Evolutionary conservation across 768 basidiomycete species (phyloP), one percentile per base, ranked within the genome.

Genomic region (Cyathus striatus): DNA sequence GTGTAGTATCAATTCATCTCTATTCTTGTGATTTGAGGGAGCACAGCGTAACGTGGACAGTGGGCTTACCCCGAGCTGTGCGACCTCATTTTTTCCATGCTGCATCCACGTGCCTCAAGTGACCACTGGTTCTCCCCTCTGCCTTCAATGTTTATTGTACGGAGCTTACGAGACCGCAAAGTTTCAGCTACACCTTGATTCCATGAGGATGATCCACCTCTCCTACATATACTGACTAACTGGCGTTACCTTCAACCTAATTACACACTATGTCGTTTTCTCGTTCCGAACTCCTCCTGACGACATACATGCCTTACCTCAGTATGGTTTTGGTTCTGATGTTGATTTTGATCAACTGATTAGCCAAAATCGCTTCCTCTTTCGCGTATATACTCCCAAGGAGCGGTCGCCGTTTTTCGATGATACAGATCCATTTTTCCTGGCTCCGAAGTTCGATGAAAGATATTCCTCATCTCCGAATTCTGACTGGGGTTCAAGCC

Each of bases 311-410:
- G 51, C 62, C 26, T 70, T 86, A 38, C 85, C 86, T 41, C 87
- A 86, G 59, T 82, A 83, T 53, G 86, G 86, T 41, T 88, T 87
- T 56, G 75, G 79, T 33, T 56, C 75, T 33, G 77, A 83, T 49
- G 62, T 74, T 56, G 68, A 78, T 33, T 89, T 89, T 56, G 73
- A 76, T 41, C 65, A 62, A 25, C 75, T 90, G 34, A 62, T 82
- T 49, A 64, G 73, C 41, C 67, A 72, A 42, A 89, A 88, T 57
- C 79, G 75, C 24, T 88, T 86, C 62, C 73, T 90, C 52, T 90
- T 85, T 68, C 84, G 87, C 33, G 78, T 90, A 12, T 81, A 89
- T 57, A 87, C 86, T 25, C 86, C 86, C 22, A 85, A 79, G 55
- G 70, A 74, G 43, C 70, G 64, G 33, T 75, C 77, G 1, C 74